Evolutionary conservation across 352 stramenopile species (phyloP).

Genomic region (Blastocystis hominis): DNA sequence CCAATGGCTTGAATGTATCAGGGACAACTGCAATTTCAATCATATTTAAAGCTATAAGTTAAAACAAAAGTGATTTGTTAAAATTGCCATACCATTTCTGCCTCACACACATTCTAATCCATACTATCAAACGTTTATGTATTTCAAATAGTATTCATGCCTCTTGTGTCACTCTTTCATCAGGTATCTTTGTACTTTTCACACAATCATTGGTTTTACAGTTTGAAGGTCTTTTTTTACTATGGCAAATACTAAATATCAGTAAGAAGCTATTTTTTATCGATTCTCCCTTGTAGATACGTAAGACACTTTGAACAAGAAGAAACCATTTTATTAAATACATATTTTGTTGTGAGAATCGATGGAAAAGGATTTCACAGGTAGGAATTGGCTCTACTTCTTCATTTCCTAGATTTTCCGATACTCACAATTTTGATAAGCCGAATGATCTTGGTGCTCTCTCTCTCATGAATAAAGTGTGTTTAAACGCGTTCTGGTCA

Average conservation of each 20-base stretch:
- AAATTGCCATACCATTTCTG: too few relatives aligned
- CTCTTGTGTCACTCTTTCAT: too few relatives aligned
- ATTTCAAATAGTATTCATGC: too few relatives aligned
- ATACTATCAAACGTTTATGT: too few relatives aligned
- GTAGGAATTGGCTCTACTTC: not conserved
- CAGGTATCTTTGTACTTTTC: too few relatives aligned
- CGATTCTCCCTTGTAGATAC: conserved; percentile 1
- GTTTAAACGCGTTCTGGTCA: not conserved
- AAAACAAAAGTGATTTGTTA: too few relatives aligned
- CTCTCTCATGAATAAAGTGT: conserved; percentile 62
- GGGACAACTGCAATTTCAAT: too few relatives aligned
- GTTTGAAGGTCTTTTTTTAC: not conserved
- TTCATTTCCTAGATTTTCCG: conserved; percentile 59
- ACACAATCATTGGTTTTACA: too few relatives aligned
- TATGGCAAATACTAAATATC: conserved; percentile 57
- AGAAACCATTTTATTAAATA: conserved; percentile 62
- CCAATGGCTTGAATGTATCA: too few relatives aligned
- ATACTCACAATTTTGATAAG: conserved; percentile 62
- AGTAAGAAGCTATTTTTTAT: not conserved
- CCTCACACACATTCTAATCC: too few relatives aligned
- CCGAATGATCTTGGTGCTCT: conserved; percentile 62
- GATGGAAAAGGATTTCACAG: conserved; percentile 63
- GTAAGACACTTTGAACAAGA: conserved; percentile 60
- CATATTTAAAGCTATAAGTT: too few relatives aligned
- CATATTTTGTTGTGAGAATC: conserved; percentile 63